phyloP scores from a whole-genome alignment of 2,329 filamentous ascomycete species.

The Penicillium crustosum region DNA sequence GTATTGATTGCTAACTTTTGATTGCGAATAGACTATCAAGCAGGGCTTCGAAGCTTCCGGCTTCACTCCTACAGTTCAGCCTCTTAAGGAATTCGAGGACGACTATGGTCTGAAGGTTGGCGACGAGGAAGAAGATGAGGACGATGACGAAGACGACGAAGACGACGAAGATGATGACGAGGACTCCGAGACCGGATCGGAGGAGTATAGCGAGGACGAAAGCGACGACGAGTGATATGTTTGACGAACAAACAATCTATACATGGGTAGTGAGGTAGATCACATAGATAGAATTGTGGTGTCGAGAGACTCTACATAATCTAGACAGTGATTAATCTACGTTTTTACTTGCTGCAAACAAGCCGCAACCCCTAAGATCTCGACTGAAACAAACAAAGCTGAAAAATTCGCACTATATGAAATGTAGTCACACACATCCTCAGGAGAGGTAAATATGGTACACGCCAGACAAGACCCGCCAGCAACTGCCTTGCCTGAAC shows the following conservation, averaged over 20 bases:
- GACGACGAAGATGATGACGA: slow-evolving; percentile 41
- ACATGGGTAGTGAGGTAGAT: slow-evolving; percentile 14
- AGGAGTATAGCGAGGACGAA: slow-evolving; percentile 48
- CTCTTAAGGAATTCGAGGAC: slow-evolving; percentile 79
- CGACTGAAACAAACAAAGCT: slow-evolving; percentile 4
- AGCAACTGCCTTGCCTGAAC: slow-evolving; percentile 7
- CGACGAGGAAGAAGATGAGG: slow-evolving; percentile 60
- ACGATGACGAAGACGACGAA: slow-evolving; percentile 58
- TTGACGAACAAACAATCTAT: slow-evolving; percentile 10
- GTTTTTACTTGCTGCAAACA: neutral
- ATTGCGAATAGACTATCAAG: slow-evolving; percentile 62
- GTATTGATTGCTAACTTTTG: slow-evolving; percentile 4
- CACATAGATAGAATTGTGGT: slow-evolving; percentile 8
- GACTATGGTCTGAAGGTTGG: slow-evolving; percentile 76
- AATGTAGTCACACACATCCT: slow-evolving; percentile 19
- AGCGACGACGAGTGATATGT: slow-evolving; percentile 36
- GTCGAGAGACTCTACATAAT: slow-evolving; percentile 4
- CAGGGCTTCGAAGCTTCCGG: slow-evolving; percentile 72
- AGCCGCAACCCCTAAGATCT: neutral
- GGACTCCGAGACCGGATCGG: slow-evolving; percentile 47
- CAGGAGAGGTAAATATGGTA: slow-evolving; percentile 23
- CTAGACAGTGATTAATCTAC: slow-evolving; percentile 6
- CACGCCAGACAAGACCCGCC: slow-evolving; percentile 18
- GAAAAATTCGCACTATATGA: slow-evolving; percentile 8
- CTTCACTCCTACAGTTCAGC: slow-evolving; percentile 73